Percentiles rank a stretch among this genome's conserved stretches.
Conservation (phyloP, 805 yeast species). For the Yamadazyma philogaea region DNA sequence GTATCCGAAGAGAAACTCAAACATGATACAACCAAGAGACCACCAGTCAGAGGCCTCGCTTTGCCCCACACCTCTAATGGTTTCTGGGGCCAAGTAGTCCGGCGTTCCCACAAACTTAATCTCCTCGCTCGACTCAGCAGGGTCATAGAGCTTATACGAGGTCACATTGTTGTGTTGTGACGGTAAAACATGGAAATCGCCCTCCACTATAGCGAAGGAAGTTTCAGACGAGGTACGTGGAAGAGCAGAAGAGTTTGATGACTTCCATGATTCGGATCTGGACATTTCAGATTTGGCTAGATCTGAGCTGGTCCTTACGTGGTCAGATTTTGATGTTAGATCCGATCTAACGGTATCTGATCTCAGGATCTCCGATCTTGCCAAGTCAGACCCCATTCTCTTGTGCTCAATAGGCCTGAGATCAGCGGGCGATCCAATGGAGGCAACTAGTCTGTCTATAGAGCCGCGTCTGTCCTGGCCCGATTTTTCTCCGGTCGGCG, state of each 20-base stretch:
- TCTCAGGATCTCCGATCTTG: conserved; percentile 43
- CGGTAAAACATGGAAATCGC: conserved; percentile 39
- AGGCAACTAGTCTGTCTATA: background rate
- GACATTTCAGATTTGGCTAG: background rate
- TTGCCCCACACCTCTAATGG: conserved; percentile 80
- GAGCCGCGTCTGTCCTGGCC: conserved; percentile 5
- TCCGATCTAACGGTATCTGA: conserved; percentile 10
- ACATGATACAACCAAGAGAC: conserved; percentile 94
- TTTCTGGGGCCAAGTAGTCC: conserved; percentile 95
- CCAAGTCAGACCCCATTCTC: conserved; percentile 42
- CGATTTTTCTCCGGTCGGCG: conserved; percentile 35
- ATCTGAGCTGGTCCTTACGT: background rate
- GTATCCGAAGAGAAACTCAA: conserved; percentile 87
- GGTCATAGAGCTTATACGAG: conserved; percentile 69
- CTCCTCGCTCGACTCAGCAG: conserved; percentile 42
- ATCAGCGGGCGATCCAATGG: background rate
- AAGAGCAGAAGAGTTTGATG: conserved; percentile 40
- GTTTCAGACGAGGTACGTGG: conserved; percentile 53
- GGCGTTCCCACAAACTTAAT: conserved; percentile 93
- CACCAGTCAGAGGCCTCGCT: conserved; percentile 95
- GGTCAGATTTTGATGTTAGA: conserved; percentile 10
- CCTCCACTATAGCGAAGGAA: conserved; percentile 54
- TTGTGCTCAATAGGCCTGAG: conserved; percentile 25
- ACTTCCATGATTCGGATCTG: conserved; percentile 13
- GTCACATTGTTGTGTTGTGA: conserved; percentile 22